Conservation (phyloP, 1,284 basidiomycete genomes). For the Melampsora americana region DNA sequence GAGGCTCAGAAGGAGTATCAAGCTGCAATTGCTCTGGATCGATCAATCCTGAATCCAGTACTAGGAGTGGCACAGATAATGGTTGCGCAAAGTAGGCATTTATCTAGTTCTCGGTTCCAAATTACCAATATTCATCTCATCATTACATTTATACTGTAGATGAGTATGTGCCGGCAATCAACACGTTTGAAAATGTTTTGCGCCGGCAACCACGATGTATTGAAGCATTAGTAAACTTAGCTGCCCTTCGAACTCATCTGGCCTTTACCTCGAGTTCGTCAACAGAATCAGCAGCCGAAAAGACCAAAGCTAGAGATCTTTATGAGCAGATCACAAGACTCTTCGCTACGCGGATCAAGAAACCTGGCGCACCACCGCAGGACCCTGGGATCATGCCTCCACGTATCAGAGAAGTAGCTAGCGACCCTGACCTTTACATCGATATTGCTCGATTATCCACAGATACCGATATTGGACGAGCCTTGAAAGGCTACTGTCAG, state of each 20-base stretch:
- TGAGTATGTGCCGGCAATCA: conserved; percentile 73
- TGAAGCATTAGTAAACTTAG: conserved; percentile 82
- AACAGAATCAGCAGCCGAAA: conserved; percentile 65
- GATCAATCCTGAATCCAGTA: conserved; percentile 71
- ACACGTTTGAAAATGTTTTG: conserved; percentile 77
- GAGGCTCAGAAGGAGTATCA: conserved; percentile 72
- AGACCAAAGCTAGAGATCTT: conserved; percentile 69
- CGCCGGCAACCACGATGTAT: conserved; percentile 56
- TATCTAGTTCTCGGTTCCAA: conserved; percentile 12
- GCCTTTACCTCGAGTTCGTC: conserved; percentile 47
- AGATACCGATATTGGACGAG: conserved; percentile 70
- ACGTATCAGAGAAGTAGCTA: conserved; percentile 63
- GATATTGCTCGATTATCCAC: conserved; percentile 85
- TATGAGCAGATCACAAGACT: conserved; percentile 71
- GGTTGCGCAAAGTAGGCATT: conserved; percentile 39
- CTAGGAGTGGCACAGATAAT: conserved; percentile 77
- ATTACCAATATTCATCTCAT: conserved; percentile 50
- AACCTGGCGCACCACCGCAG: conserved; percentile 42
- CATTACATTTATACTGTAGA: conserved; percentile 58
- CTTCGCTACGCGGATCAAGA: conserved; percentile 57
- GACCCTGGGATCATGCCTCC: conserved; percentile 54
- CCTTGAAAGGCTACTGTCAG: conserved; percentile 68
- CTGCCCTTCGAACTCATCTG: conserved; percentile 72
- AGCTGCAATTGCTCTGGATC: conserved; percentile 69
- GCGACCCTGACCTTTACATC: conserved; percentile 76